Percentiles rank a stretch among this genome's conserved stretches.
These are phyloP conservation scores for Erysimum cheiri DNA, from an alignment of 441 rosid genomes.

Conservation along the genomic window DNA sequence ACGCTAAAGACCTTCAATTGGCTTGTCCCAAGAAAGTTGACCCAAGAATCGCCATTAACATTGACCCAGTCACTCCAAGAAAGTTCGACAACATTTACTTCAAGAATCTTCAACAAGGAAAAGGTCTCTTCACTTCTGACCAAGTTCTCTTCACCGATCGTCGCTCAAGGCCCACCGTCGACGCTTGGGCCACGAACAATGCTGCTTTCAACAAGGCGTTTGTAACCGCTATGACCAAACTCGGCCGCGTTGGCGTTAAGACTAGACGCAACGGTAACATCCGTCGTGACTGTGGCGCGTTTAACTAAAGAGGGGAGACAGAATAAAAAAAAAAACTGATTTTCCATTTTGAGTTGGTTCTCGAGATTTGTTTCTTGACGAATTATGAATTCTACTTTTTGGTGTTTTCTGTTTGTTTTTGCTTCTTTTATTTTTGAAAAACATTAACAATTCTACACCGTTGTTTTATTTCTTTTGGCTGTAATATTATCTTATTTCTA, in stretches of 20 bases:
- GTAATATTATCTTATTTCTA: neutral
- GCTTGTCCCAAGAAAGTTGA: conserved; percentile 80
- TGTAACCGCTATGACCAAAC: conserved; percentile 65
- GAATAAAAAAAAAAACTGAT: neutral
- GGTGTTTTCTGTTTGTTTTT: conserved; percentile 27
- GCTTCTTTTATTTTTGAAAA: conserved; percentile 25
- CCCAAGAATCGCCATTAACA: conserved; percentile 78
- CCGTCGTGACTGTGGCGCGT: conserved; percentile 61
- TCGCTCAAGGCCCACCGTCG: conserved; percentile 66
- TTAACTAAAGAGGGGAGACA: conserved; percentile 42
- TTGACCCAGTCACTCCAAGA: conserved; percentile 74
- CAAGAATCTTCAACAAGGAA: conserved; percentile 70
- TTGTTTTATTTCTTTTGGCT: conserved; percentile 1
- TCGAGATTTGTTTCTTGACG: conserved; percentile 29
- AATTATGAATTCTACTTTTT: neutral
- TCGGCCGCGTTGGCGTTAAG: conserved; percentile 83
- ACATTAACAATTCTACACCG: neutral
- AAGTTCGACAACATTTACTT: conserved; percentile 73
- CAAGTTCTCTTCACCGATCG: conserved; percentile 69
- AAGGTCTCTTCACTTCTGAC: conserved; percentile 87
- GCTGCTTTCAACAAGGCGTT: conserved; percentile 64
- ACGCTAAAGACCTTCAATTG: conserved; percentile 57
- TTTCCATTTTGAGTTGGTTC: conserved; percentile 14
- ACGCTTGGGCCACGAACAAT: conserved; percentile 62
- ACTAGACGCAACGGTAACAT: conserved; percentile 65